Percentiles rank a stretch among this genome's conserved stretches.
phyloP scores from a whole-genome alignment of 257 asterid species.

The Cinchona pubescens region DNA sequence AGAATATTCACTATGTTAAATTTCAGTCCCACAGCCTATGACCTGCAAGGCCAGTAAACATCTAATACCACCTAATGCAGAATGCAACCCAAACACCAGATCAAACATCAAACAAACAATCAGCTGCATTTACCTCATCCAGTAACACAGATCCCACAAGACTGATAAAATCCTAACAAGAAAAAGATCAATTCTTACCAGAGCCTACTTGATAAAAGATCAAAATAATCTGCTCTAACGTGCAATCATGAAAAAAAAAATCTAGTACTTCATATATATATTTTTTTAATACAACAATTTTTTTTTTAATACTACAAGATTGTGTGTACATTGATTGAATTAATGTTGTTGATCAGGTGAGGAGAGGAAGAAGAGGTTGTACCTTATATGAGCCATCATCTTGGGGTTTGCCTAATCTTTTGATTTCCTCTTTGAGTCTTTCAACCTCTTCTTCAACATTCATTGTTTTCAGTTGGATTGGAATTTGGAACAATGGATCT shows the following conservation, averaged over 20 bases:
- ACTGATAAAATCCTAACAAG: neutral
- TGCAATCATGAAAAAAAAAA: neutral
- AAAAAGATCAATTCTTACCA: neutral
- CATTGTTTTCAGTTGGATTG: conserved; percentile 32
- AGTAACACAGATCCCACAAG: neutral
- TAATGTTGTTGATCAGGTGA: neutral
- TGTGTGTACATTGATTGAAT: neutral
- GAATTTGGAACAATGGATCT: neutral
- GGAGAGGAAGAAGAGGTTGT: neutral
- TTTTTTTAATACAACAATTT: too few relatives aligned
- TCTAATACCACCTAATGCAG: neutral
- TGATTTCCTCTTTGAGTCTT: conserved; percentile 76
- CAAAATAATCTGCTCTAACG: neutral
- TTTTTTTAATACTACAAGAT: too few relatives aligned
- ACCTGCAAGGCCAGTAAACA: neutral
- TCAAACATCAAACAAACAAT: neutral
- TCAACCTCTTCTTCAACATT: conserved; percentile 94
- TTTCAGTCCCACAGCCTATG: neutral
- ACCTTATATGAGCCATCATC: conserved; percentile 93
- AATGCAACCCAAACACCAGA: neutral
- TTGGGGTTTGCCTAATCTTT: conserved; percentile 71
- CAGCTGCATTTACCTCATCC: neutral
- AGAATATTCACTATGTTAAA: neutral
- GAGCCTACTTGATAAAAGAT: neutral
- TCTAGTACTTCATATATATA: neutral